phyloP scores from a whole-genome alignment of 1,284 basidiomycete species.

The Cutaneotrichosporon arboriforme region DNA sequence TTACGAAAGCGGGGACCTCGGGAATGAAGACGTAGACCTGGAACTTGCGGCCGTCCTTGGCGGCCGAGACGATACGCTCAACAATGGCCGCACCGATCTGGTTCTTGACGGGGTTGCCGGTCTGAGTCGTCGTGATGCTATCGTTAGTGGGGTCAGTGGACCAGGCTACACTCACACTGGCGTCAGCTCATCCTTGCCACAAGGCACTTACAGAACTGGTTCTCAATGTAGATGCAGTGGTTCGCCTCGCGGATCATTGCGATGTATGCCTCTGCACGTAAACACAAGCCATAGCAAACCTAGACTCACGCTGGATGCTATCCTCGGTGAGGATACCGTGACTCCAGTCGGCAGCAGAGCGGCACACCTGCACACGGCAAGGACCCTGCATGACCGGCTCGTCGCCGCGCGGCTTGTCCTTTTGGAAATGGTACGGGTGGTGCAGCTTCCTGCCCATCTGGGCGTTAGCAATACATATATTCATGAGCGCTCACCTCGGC shows the following conservation, averaged over 20 bases:
- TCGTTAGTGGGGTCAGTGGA: neutral
- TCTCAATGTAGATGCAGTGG: constrained; percentile 89
- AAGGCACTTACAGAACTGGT: constrained; percentile 77
- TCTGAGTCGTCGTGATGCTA: constrained; percentile 69
- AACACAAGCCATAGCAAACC: neutral
- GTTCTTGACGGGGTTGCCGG: constrained; percentile 65
- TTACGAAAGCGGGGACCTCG: constrained; percentile 48
- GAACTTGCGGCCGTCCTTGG: constrained; percentile 65
- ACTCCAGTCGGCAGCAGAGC: constrained; percentile 85
- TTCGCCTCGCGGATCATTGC: constrained; percentile 75
- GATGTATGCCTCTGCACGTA: constrained; percentile 56
- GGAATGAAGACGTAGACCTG: constrained; percentile 73
- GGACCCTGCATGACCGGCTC: constrained; percentile 41
- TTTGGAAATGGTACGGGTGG: constrained; percentile 47
- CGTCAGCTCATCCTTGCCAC: constrained; percentile 12
- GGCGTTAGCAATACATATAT: neutral
- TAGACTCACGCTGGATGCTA: constrained; percentile 71
- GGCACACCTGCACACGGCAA: constrained; percentile 50
- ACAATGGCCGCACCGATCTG: constrained; percentile 72
- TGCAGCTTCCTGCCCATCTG: constrained; percentile 38
- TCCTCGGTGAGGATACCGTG: constrained; percentile 79
- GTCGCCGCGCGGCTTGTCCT: constrained; percentile 31
- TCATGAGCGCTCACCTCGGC: constrained; percentile 27
- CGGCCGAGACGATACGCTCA: constrained; percentile 75
- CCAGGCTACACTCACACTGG: constrained; percentile 21